These are phyloP conservation scores for Cystobasidium tubakii DNA, from an alignment of 768 basidiomycete species.

Conservation along the genomic window DNA sequence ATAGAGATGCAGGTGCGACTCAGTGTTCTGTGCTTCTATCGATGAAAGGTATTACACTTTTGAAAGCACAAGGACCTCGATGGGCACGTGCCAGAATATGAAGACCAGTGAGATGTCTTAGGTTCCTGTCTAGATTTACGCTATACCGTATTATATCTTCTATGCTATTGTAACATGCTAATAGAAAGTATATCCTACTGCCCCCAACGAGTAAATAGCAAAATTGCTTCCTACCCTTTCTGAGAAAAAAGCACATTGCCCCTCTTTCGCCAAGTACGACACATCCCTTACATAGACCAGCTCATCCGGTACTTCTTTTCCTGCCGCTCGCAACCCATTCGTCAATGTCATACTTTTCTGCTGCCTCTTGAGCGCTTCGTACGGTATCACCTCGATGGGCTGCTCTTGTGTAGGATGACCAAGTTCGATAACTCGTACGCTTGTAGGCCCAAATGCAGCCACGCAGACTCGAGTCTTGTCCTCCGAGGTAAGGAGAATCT, in stretches of 20 bases:
- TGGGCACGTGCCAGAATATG: neutral
- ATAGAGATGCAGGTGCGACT: too few species aligned
- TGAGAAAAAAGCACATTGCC: constrained; percentile 16
- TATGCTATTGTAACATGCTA: neutral
- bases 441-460: constrained; percentile 17
- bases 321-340: constrained; percentile 24
- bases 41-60: too few species aligned
- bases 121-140: too few species aligned
- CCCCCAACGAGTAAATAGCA: constrained; percentile 15
- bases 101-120: too few species aligned
- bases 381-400: constrained; percentile 7
- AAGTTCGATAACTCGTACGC: neutral
- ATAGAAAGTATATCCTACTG: neutral
- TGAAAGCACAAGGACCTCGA: too few species aligned
- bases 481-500: constrained; percentile 36
- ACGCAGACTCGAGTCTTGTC: constrained; percentile 36
- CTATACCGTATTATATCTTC: too few species aligned
- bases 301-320: neutral
- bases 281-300: constrained; percentile 10
- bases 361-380: neutral
- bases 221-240: constrained; percentile 34
- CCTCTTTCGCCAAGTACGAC: constrained; percentile 33
- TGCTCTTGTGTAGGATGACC: constrained; percentile 1
- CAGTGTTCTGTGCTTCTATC: too few species aligned
- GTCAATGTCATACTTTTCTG: constrained; percentile 21